Evolutionary conservation across 345 rosid genomes (phyloP).

Genomic region (Zanthoxylum bungeanum): DNA sequence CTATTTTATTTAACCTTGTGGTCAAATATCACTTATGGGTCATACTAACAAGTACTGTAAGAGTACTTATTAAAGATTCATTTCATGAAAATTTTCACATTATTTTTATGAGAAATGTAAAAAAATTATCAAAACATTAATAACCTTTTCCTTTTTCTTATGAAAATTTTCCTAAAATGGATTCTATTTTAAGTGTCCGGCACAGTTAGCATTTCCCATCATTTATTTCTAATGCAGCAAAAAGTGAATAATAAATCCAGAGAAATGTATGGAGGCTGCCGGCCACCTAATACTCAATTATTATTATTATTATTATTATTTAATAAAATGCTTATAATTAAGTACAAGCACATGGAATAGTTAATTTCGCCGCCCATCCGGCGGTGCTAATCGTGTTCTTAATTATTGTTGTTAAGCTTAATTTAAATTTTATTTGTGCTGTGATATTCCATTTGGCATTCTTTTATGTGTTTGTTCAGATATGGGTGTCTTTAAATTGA

Average conservation of each 20-base stretch:
- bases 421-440: background rate
- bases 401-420: background rate
- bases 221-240: no score
- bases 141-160: no score
- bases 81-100: no score
- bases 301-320: background rate
- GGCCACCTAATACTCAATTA: background rate
- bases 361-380: background rate
- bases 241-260: background rate
- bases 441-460: conserved; percentile 7
- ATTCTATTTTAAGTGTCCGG: no score
- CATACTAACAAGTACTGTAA: no score
- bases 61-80: no score
- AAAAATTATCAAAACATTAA: no score
- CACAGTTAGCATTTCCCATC: no score
- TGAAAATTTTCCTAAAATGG: background rate
- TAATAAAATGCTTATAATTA: background rate
- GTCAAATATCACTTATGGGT: background rate
- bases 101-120: no score
- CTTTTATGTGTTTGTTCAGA: background rate
- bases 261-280: background rate
- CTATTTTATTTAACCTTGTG: background rate
- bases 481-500: conserved; percentile 1
- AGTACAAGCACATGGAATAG: background rate
- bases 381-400: background rate